These are phyloP conservation scores for Cadophora sp. DNA, from an alignment of 2,329 filamentous ascomycete species.

Conservation along the genomic window DNA sequence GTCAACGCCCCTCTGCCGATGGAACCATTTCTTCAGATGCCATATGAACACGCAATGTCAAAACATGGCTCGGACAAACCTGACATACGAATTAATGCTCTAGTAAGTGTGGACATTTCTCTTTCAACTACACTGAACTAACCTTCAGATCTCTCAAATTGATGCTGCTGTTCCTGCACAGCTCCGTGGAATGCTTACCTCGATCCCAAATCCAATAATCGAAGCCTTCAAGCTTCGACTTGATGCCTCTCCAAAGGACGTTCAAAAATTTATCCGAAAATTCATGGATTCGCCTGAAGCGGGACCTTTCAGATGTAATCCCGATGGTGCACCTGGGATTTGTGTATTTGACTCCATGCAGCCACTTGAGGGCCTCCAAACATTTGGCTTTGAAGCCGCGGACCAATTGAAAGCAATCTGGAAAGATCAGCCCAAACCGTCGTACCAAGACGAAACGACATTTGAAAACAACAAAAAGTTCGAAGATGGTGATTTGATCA, in stretches of 20 bases:
- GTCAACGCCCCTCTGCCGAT: slow-evolving; percentile 21
- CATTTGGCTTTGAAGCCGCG: slow-evolving; percentile 76
- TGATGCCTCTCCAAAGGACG: slow-evolving; percentile 56
- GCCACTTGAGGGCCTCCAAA: slow-evolving; percentile 78
- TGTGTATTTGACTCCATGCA: slow-evolving; percentile 76
- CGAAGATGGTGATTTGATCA: slow-evolving; percentile 77
- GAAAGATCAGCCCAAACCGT: neutral
- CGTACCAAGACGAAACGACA: slow-evolving; percentile 30
- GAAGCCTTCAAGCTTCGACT: slow-evolving; percentile 76
- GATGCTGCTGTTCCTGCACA: slow-evolving; percentile 66
- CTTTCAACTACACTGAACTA: neutral
- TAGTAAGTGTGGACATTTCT: slow-evolving; percentile 52
- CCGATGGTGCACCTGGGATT: slow-evolving; percentile 79
- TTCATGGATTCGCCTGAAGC: slow-evolving; percentile 74
- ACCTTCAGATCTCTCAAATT: slow-evolving; percentile 65
- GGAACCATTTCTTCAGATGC: slow-evolving; percentile 49
- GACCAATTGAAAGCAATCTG: slow-evolving; percentile 51
- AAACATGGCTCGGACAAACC: slow-evolving; percentile 91
- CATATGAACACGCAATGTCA: slow-evolving; percentile 80
- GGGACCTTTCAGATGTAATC: slow-evolving; percentile 67
- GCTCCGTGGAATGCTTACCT: slow-evolving; percentile 78
- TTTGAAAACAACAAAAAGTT: slow-evolving; percentile 46
- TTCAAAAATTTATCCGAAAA: slow-evolving; percentile 65
- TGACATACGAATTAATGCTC: slow-evolving; percentile 76
- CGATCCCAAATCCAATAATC: slow-evolving; percentile 70